A percentile compares a stretch with the other conserved stretches of the same genome.
Conservation (phyloP, 805 yeast species). For the Pichia pseudocactophila region DNA sequence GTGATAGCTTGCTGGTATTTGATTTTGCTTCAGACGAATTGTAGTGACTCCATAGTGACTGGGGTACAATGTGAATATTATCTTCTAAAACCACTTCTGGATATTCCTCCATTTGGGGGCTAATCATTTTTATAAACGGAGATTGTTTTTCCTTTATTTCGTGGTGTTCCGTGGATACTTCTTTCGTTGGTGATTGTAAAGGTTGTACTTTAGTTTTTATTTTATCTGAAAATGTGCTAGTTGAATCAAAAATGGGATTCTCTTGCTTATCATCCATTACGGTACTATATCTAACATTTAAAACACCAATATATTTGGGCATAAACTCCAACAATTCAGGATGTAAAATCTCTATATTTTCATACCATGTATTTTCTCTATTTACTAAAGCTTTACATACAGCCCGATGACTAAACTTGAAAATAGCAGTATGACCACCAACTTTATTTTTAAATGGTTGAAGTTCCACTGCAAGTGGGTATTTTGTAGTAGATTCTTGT, state of each 20-base stretch:
- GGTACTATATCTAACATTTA: slow-evolving; percentile 73
- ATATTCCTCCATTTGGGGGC: slow-evolving; percentile 16
- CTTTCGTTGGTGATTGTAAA: background rate
- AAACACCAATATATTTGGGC: slow-evolving; percentile 92
- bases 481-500: slow-evolving; percentile 27
- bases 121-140: slow-evolving; percentile 1
- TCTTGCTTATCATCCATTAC: slow-evolving; percentile 17
- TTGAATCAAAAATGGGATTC: no score
- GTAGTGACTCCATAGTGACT: slow-evolving; percentile 59
- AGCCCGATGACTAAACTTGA: slow-evolving; percentile 81
- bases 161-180: no score
- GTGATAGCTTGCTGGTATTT: background rate
- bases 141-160: no score
- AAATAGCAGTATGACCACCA: slow-evolving; percentile 97
- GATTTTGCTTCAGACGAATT: slow-evolving; percentile 4
- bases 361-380: slow-evolving; percentile 88
- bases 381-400: slow-evolving; percentile 90
- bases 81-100: slow-evolving; percentile 90
- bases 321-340: slow-evolving; percentile 70
- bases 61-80: slow-evolving; percentile 86
- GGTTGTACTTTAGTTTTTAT: no score
- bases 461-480: slow-evolving; percentile 76
- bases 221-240: no score
- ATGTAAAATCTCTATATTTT: slow-evolving; percentile 71
- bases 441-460: slow-evolving; percentile 90